phyloP scores from a whole-genome alignment of 2,329 filamentous ascomycete species.

The Fusarium oligoseptatum region DNA sequence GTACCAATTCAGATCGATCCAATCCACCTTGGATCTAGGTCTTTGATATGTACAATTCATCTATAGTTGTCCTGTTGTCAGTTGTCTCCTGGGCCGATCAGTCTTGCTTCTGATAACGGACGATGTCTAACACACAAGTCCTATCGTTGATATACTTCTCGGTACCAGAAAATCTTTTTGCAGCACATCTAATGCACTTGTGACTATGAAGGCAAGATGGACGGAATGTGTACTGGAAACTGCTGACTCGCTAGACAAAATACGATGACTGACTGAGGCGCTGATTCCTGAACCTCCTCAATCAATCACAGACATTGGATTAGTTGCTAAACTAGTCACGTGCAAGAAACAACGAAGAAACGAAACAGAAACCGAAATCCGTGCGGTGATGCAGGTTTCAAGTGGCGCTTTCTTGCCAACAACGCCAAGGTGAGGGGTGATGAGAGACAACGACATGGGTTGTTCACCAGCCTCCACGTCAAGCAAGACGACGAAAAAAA shows the following conservation, averaged over 20 bases:
- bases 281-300: not conserved
- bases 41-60: not conserved
- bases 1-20: not conserved
- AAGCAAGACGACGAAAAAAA: not conserved
- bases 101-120: not conserved
- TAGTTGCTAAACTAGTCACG: constrained; percentile 8
- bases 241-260: not conserved
- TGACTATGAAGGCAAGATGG: not conserved
- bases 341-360: constrained; percentile 9
- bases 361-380: not conserved
- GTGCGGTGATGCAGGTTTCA: constrained; percentile 3
- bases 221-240: not conserved
- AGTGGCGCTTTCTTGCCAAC: not conserved
- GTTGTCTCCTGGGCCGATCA: not conserved
- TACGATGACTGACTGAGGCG: not conserved
- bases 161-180: not conserved
- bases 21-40: not conserved
- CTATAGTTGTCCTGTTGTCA: not conserved
- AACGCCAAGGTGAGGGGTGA: constrained; percentile 26
- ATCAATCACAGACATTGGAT: not conserved
- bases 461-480: constrained; percentile 2
- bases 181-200: not conserved
- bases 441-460: constrained; percentile 6
- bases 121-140: not conserved
- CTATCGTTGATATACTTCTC: not conserved